Conservation (phyloP, 1,284 basidiomycete genomes). For the Trichosporon inkin region DNA sequence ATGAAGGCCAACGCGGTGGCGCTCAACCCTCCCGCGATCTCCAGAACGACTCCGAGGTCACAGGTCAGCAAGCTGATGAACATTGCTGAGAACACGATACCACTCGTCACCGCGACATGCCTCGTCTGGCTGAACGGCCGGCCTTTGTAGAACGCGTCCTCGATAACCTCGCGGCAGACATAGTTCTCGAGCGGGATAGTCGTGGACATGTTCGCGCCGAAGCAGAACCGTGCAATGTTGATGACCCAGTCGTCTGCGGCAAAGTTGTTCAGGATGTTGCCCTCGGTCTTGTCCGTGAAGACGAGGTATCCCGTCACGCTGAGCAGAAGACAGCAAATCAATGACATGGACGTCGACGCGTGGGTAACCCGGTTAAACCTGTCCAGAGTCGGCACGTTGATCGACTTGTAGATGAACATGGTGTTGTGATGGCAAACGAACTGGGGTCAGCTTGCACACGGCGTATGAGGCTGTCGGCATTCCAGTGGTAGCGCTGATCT, state of each 20-base stretch:
- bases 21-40: conserved; percentile 91
- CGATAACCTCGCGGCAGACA: conserved; percentile 64
- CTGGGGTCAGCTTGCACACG: conserved; percentile 20
- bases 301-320: conserved; percentile 87
- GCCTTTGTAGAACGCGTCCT: conserved; percentile 86
- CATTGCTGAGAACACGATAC: conserved; percentile 78
- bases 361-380: conserved; percentile 92
- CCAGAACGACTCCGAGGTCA: conserved; percentile 94
- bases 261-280: conserved; percentile 93
- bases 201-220: conserved; percentile 97
- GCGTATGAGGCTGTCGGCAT: no score
- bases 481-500: no score
- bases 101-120: conserved; percentile 86
- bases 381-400: conserved; percentile 79
- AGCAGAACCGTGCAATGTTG: conserved; percentile 90
- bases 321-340: conserved; percentile 75
- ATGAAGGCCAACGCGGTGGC: conserved; percentile 94
- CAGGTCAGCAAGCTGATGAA: conserved; percentile 84
- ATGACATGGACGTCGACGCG: conserved; percentile 74
- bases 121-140: conserved; percentile 73
- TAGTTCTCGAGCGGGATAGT: conserved; percentile 55
- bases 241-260: conserved; percentile 71
- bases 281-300: conserved; percentile 90
- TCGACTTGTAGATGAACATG: conserved; percentile 86
- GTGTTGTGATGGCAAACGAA: conserved; percentile 88